Evolutionary conservation across 1,284 basidiomycete genomes (phyloP).

Genomic region (Cryptococcus deneoformans): DNA sequence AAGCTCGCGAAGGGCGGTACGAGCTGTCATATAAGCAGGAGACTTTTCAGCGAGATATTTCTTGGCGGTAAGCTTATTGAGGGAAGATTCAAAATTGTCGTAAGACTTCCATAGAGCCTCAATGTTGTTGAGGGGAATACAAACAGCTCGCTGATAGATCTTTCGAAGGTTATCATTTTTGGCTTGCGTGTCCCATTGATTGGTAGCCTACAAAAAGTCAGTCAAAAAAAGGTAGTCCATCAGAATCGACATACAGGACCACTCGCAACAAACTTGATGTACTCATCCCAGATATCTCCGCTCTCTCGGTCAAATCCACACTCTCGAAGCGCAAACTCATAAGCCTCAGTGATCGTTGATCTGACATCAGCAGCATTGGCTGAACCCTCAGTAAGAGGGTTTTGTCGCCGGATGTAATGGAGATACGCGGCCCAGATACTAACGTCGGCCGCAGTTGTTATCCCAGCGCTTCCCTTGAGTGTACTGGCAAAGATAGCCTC

Average conservation of each 20-base stretch:
- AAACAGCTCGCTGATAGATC: slow-evolving; percentile 88
- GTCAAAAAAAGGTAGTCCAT: not conserved
- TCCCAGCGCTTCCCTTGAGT: slow-evolving; percentile 35
- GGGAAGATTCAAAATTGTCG: slow-evolving; percentile 84
- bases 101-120: slow-evolving; percentile 94
- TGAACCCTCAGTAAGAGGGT: slow-evolving; percentile 39
- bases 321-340: slow-evolving; percentile 88
- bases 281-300: slow-evolving; percentile 60
- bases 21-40: slow-evolving; percentile 87
- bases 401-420: slow-evolving; percentile 50
- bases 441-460: slow-evolving; percentile 46
- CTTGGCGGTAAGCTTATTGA: slow-evolving; percentile 94
- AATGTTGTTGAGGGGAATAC: slow-evolving; percentile 91
- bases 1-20: slow-evolving; percentile 80
- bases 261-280: slow-evolving; percentile 72
- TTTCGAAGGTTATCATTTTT: slow-evolving; percentile 92
- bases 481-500: slow-evolving; percentile 45
- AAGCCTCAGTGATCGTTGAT: slow-evolving; percentile 78
- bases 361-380: slow-evolving; percentile 56
- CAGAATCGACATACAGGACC: slow-evolving; percentile 4
- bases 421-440: slow-evolving; percentile 51
- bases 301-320: slow-evolving; percentile 69
- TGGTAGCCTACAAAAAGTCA: slow-evolving; percentile 56
- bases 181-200: slow-evolving; percentile 93
- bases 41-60: slow-evolving; percentile 87